A percentile compares a stretch with the other conserved stretches of the same genome.
These are phyloP conservation scores for Zoysia pacifica DNA, from an alignment of 176 grass and related monocot genomes.

Conservation along the genomic window DNA sequence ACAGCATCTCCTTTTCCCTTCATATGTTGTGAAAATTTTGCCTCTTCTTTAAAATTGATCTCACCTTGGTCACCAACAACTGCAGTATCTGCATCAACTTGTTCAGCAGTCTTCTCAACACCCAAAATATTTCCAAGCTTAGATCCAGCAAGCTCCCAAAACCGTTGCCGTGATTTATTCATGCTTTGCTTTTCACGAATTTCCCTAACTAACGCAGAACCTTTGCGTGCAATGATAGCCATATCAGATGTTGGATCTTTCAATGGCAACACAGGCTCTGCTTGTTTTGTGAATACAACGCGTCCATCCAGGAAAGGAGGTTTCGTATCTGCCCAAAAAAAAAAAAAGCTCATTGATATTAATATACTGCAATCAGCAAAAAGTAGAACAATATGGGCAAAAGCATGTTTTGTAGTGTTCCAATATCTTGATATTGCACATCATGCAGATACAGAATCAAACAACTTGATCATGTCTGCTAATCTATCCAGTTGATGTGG, in stretches of 20 bases:
- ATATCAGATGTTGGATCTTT: constrained; percentile 98
- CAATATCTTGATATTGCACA: neutral
- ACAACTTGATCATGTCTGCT: constrained; percentile 6
- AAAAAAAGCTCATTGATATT: constrained; percentile 1
- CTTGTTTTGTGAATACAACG: constrained; percentile 96
- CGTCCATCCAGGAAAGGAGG: constrained; percentile 93
- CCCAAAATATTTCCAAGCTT: constrained; percentile 98
- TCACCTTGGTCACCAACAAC: constrained; percentile 92
- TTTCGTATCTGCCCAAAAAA: constrained; percentile 75
- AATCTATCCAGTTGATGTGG: neutral
- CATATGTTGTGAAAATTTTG: constrained; percentile 92
- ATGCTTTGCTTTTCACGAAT: constrained; percentile 97
- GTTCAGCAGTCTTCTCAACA: constrained; percentile 90
- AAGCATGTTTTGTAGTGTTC: neutral
- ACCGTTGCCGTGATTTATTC: constrained; percentile 94
- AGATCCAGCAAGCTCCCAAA: constrained; percentile 99
- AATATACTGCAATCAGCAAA: constrained; percentile 7
- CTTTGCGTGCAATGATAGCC: constrained; percentile 97
- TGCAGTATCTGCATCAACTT: constrained; percentile 97
- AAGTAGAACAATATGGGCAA: constrained; percentile 8
- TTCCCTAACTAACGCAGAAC: constrained; percentile 87
- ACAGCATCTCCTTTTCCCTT: constrained; percentile 90
- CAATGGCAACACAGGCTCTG: constrained; percentile 93
- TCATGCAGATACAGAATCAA: neutral
- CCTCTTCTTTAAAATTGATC: constrained; percentile 95